phyloP scores from a whole-genome alignment of 2,329 filamentous ascomycete genomes.

The Penicillium sp. region DNA sequence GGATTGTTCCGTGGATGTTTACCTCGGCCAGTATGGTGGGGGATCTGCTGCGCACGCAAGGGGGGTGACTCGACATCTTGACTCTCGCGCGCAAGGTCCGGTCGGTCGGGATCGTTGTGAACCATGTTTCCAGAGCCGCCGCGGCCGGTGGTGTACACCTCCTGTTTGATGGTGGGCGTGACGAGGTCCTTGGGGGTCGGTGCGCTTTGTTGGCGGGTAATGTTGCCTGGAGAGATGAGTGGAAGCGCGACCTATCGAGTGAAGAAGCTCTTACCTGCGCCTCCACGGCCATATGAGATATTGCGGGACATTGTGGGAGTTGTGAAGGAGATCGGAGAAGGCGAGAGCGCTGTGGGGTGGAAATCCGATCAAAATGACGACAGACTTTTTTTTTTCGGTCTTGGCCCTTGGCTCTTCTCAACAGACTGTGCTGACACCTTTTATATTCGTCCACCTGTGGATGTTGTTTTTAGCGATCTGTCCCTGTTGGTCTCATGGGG shows the following conservation, averaged over 20 bases:
- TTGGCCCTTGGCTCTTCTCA: neutral
- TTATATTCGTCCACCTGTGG: too few relatives aligned
- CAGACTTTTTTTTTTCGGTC: constrained; percentile 8
- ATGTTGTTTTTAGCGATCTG: too few relatives aligned
- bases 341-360: constrained; percentile 1
- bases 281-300: constrained; percentile 73
- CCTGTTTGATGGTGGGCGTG: constrained; percentile 79
- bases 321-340: neutral
- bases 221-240: constrained; percentile 57
- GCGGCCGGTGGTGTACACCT: constrained; percentile 86
- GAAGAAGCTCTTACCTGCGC: constrained; percentile 59
- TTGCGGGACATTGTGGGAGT: constrained; percentile 24
- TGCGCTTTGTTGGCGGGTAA: constrained; percentile 54
- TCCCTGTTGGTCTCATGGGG: too few relatives aligned
- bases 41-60: constrained; percentile 39
- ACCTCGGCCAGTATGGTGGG: constrained; percentile 48
- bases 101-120: constrained; percentile 66
- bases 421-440: neutral
- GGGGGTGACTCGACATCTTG: constrained; percentile 74
- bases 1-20: constrained; percentile 8
- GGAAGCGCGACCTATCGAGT: neutral
- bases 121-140: constrained; percentile 90
- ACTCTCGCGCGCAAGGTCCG: constrained; percentile 69
- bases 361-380: constrained; percentile 5
- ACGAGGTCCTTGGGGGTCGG: constrained; percentile 66